Base-by-base conservation (phyloP, 2,329 filamentous ascomycete genomes). In the Penicillium sp. region DNA sequence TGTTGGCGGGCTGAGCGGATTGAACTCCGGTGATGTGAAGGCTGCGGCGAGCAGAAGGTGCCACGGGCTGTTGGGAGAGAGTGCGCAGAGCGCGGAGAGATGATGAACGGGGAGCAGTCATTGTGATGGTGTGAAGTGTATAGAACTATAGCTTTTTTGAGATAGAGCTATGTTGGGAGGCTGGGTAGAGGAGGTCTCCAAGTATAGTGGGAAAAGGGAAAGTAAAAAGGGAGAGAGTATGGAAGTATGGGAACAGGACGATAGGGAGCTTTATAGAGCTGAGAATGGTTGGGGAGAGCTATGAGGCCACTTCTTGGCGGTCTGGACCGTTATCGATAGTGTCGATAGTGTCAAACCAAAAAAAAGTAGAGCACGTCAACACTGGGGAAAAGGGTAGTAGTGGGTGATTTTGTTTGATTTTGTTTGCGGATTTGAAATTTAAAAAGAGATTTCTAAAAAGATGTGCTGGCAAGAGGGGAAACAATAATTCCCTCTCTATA, bases 11-110 rank as follows among this genome's bases (percentile, higher is more conserved):
- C 75, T 83, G 67, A 60, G 81, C 84, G 50, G 83, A 83, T 29
- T 83, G 78, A 39, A 81, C 81, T 54, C 84, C 84, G 36, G 85
- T 87, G 76, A 86, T 85, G 74, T 83, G 82, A 49, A 87, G 79
- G 56, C 73, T 71, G 64, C 85, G 84, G 65, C 75, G 76, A 57
- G 72, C 61, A 55, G 64, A 59, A 25, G 76, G 70, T 25, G 68
- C 65, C 44, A 71, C 66, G 54, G 68, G 67, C 49, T 77, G 73
- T 62, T 75, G 71, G 6, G 76, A 75, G 23, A 80, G 72, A 61
- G 73, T 67, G 64, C 77, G 77, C 36, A 80, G 69, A 59, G 76
- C 77, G 61, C 77, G 78, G 54, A 80, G 66, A 15, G 78, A 79
- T 39, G 77, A 76, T 42, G 77, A 76, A 59, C 76, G 76, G 59